Percentiles rank a stretch among this genome's conserved stretches.
Conservation (phyloP, 371 early-diverging fungal genomes). For the Mortierella sp. region DNA sequence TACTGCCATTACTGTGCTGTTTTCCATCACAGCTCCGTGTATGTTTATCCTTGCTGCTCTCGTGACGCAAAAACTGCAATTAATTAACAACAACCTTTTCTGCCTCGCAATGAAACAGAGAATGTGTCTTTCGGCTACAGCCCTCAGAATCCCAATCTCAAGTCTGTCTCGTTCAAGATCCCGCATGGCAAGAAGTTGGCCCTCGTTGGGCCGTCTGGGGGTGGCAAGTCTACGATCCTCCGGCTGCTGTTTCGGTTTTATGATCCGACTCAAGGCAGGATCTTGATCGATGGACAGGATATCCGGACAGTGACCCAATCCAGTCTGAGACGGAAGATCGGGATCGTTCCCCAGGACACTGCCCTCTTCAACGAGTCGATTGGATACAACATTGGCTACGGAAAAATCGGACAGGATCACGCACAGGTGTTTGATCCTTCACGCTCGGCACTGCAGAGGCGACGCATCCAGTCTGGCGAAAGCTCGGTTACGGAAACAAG, state of each 20-base stretch:
- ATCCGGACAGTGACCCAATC: slow-evolving; percentile 77
- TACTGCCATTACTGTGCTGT: background rate
- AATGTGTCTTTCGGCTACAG: slow-evolving; percentile 88
- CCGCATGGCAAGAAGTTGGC: slow-evolving; percentile 87
- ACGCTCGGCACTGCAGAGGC: background rate
- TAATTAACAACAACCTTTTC: slow-evolving; percentile 32
- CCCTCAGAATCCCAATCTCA: slow-evolving; percentile 73
- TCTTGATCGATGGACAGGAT: slow-evolving; percentile 92
- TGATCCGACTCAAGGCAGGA: slow-evolving; percentile 83
- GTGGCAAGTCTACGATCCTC: slow-evolving; percentile 92
- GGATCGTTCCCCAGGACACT: slow-evolving; percentile 92
- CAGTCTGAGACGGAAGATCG: slow-evolving; percentile 79
- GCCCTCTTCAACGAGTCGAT: slow-evolving; percentile 89
- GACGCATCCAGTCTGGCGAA: slow-evolving; percentile 11
- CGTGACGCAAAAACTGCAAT: no score
- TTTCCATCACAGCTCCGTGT: background rate
- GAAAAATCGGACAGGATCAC: slow-evolving; percentile 56
- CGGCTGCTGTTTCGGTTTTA: slow-evolving; percentile 94
- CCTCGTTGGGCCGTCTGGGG: slow-evolving; percentile 92
- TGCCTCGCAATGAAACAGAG: slow-evolving; percentile 55
- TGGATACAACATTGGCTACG: slow-evolving; percentile 86
- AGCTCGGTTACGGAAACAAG: slow-evolving; percentile 16
- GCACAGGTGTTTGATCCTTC: slow-evolving; percentile 48
- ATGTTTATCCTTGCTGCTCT: no score
- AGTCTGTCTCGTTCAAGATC: slow-evolving; percentile 86